Conservation (phyloP, 306 rosid species). For the Dalbergia cochinchinensis region DNA sequence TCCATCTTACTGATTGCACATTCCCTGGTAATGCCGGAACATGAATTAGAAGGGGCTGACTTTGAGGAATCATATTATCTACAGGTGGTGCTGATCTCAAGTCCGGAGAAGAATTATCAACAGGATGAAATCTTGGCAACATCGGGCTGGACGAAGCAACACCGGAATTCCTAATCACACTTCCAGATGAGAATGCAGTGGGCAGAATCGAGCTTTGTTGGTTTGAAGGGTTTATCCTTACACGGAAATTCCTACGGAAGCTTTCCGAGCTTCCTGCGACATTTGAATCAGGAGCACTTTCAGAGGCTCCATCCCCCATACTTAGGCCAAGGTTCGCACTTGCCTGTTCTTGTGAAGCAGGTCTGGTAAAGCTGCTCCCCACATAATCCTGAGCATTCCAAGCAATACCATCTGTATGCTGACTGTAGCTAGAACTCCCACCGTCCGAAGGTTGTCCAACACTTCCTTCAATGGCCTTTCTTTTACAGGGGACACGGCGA, state of each 20-base stretch:
- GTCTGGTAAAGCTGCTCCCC: conserved; percentile 53
- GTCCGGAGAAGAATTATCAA: conserved; percentile 66
- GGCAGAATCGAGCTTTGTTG: conserved; percentile 64
- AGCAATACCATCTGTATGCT: conserved; percentile 65
- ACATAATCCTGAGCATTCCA: conserved; percentile 64
- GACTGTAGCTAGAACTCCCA: conserved; percentile 81
- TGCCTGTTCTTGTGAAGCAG: conserved; percentile 64
- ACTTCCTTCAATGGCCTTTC: conserved; percentile 82
- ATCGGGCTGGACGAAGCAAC: conserved; percentile 61
- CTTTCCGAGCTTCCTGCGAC: conserved; percentile 59
- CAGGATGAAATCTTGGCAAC: conserved; percentile 61
- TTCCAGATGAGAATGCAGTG: conserved; percentile 57
- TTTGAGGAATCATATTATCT: conserved; percentile 69
- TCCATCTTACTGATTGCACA: conserved; percentile 72
- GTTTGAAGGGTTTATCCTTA: conserved; percentile 70
- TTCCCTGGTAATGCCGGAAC: conserved; percentile 75
- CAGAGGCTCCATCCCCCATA: conserved; percentile 61
- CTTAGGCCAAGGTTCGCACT: conserved; percentile 63
- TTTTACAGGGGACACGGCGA: conserved; percentile 77
- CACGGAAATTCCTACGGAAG: conserved; percentile 76
- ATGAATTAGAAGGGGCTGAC: conserved; percentile 62
- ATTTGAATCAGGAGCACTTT: conserved; percentile 58
- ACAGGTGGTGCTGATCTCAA: conserved; percentile 63
- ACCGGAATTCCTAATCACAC: conserved; percentile 64
- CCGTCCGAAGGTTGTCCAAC: conserved; percentile 72